These are phyloP conservation scores for Cyclocybe aegerita DNA, from an alignment of 768 basidiomycete species.

Conservation along the genomic window DNA sequence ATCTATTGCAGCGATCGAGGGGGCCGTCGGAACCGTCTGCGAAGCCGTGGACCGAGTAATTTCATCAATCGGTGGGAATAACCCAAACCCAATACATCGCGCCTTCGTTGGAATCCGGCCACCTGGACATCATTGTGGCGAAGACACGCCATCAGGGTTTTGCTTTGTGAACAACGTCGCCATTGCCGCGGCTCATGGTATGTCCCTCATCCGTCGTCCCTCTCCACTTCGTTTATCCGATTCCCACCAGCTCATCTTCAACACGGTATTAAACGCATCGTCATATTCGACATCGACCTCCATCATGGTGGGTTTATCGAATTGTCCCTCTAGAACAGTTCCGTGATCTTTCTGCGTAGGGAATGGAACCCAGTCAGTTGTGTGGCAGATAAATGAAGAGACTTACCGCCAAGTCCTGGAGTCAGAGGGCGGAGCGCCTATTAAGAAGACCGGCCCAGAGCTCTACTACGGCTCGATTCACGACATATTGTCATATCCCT, in stretches of 20 bases:
- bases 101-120: constrained; percentile 88
- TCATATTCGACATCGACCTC: constrained; percentile 91
- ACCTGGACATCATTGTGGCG: constrained; percentile 94
- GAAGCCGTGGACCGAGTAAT: constrained; percentile 81
- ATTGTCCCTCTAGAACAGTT: not conserved
- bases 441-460: constrained; percentile 45
- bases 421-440: constrained; percentile 37
- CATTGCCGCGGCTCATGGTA: constrained; percentile 89
- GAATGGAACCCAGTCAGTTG: constrained; percentile 92
- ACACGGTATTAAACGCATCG: constrained; percentile 73
- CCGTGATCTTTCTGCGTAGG: constrained; percentile 41
- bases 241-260: constrained; percentile 70
- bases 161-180: constrained; percentile 96
- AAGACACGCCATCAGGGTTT: constrained; percentile 87
- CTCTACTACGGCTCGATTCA: constrained; percentile 94
- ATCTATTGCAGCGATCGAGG: constrained; percentile 76
- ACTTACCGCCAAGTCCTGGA: constrained; percentile 70
- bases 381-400: constrained; percentile 91
- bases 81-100: constrained; percentile 21
- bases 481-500: constrained; percentile 89
- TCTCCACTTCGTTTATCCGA: not conserved
- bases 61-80: constrained; percentile 11
- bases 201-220: constrained; percentile 12
- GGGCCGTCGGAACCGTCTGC: constrained; percentile 80
- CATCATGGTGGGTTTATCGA: constrained; percentile 66